Conservation (phyloP, 352 stramenopile species). For the Pythium pyrilobum region DNA sequence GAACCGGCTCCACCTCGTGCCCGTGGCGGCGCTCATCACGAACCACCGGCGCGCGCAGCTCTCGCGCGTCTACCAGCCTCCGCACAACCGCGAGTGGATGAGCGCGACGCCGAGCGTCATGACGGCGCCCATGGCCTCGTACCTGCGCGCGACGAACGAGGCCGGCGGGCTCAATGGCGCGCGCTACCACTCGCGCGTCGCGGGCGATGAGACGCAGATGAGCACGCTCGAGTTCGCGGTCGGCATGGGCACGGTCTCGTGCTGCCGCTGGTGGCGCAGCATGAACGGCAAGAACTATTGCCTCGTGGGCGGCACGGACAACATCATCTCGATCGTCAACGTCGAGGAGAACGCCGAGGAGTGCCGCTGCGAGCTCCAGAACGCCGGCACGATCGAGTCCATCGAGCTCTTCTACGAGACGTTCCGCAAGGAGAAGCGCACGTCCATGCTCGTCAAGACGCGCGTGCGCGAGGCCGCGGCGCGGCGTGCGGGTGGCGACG, state of each 20-base stretch:
- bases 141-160: slow-evolving; percentile 76
- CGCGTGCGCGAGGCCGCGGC: slow-evolving; percentile 2
- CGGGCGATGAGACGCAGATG: slow-evolving; percentile 79
- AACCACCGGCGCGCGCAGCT: slow-evolving; percentile 54
- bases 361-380: slow-evolving; percentile 73
- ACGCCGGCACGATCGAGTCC: slow-evolving; percentile 51
- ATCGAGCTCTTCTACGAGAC: slow-evolving; percentile 80
- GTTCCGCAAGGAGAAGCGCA: slow-evolving; percentile 67
- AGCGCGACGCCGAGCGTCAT: slow-evolving; percentile 64
- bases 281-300: slow-evolving; percentile 84
- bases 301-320: slow-evolving; percentile 69
- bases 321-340: slow-evolving; percentile 83
- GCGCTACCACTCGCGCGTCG: slow-evolving; percentile 77
- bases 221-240: slow-evolving; percentile 75
- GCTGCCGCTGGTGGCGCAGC: slow-evolving; percentile 70
- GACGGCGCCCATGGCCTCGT: slow-evolving; percentile 80
- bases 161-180: slow-evolving; percentile 73
- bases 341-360: slow-evolving; percentile 81
- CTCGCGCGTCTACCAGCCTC: slow-evolving; percentile 41
- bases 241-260: slow-evolving; percentile 65
- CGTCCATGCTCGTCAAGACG: slow-evolving; percentile 81
- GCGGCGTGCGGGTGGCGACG: not conserved
- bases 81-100: slow-evolving; percentile 65
- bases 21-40: slow-evolving; percentile 55
- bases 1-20: slow-evolving; percentile 74